These are phyloP conservation scores for Chlorella sp. DNA, from an alignment of 139 green algal genomes.

Conservation along the genomic window DNA sequence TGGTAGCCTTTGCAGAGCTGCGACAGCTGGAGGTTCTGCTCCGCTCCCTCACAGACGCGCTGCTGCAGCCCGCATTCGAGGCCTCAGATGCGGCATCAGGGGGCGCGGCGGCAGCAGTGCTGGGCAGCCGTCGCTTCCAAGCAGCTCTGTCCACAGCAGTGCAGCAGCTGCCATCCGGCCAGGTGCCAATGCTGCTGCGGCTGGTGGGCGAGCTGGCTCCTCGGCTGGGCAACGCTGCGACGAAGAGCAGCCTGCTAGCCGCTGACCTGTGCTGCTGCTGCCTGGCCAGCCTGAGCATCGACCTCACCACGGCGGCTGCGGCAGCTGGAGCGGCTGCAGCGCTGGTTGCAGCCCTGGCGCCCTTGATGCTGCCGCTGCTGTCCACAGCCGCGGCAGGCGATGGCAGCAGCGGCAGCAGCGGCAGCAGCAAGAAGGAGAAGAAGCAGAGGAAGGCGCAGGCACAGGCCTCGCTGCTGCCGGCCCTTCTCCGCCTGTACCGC, in stretches of 20 bases:
- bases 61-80: conserved; percentile 5
- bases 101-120: background rate
- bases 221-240: background rate
- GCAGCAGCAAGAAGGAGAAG: background rate
- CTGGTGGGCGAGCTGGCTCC: background rate
- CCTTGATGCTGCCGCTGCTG: conserved; percentile 10
- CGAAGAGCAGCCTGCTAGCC: background rate
- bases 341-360: conserved; percentile 9
- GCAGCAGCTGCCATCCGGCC: conserved; percentile 26
- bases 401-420: background rate
- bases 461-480: background rate
- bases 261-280: conserved; percentile 15
- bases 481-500: conserved; percentile 29
- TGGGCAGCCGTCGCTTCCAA: background rate
- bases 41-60: conserved; percentile 23
- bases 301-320: conserved; percentile 37
- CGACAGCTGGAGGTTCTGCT: conserved; percentile 48
- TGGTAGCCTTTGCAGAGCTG: conserved; percentile 45
- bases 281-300: conserved; percentile 21
- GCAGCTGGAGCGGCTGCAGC: conserved; percentile 4
- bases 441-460: background rate
- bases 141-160: conserved; percentile 11
- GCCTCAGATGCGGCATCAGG: background rate
- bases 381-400: background rate
- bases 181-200: conserved; percentile 28